Evolutionary conservation across 2,329 filamentous ascomycete genomes (phyloP), one percentile per base, ranked within the genome.

Genomic region (Alternaria triticina): DNA sequence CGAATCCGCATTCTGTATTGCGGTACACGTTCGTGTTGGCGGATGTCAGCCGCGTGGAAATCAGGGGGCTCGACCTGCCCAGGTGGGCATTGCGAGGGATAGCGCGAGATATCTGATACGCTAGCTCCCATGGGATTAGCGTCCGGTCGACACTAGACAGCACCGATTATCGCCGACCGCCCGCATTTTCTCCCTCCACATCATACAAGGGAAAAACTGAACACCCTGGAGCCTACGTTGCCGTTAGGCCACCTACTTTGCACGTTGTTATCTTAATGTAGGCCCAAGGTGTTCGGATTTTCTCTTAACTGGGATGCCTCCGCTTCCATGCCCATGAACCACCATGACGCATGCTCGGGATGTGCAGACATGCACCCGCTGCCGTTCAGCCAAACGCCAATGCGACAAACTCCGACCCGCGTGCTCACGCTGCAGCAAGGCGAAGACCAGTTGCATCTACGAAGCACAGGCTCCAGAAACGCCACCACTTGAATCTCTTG

Each of bases 321-420:
- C 20, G 20, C 20, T 22, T 4, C 4, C 20, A 22, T 22, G 20
- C 20, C n/a, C 6, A 20, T 25, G 7, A 20, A 23, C 47, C n/a
- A 25, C 28, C 7, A 62, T 64, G 60, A 61, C 47, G 40, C 61
- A 61, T n/a, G 28, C 44, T 20, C 61, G 61, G 20, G 61, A 70
- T 12, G 44, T 65, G 13, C 36, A 63, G 22, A 64, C 69, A 8
- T 72, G 70, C 44, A 59, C 28, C 23, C 65, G 69, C 22, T 72
- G 69, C 51, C 69, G 69, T 28, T 57, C 59, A 30, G 64, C 59
- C 9, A 72, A 72, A 49, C 62, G 69, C 13, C 49, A 40, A 52
- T 72, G 69, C 56, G 69, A 72, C 61, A 66, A 71, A 46, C 49
- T 46, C 15, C 65, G 61, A 45, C 70, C 69, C 10, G 55, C 22